phyloP scores from a whole-genome alignment of 2,329 filamentous ascomycete species.

The Byssothecium circinans region DNA sequence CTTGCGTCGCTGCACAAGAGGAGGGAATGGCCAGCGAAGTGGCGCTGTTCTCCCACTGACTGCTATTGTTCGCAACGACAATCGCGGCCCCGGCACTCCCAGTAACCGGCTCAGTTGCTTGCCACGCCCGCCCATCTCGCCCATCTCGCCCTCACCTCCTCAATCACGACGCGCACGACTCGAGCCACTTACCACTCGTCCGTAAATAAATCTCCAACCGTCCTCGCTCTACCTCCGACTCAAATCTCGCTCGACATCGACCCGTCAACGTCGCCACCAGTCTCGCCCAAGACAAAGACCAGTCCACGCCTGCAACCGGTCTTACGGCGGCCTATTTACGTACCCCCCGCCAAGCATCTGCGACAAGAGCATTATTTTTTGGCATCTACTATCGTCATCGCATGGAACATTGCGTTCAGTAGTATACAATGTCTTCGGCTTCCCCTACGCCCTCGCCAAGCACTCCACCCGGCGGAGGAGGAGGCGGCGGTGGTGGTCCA shows the following conservation, averaged over 20 bases:
- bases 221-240: too few relatives aligned
- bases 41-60: constrained; percentile 18
- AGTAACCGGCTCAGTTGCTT: constrained; percentile 20
- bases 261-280: constrained; percentile 6
- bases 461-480: constrained; percentile 11
- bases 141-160: constrained; percentile 1
- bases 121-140: constrained; percentile 14
- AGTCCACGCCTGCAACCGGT: constrained; percentile 12
- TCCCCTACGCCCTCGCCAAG: constrained; percentile 15
- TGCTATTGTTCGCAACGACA: constrained; percentile 13
- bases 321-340: constrained; percentile 7
- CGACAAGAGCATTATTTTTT: background rate
- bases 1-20: background rate
- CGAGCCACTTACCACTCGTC: constrained; percentile 24
- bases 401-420: constrained; percentile 20
- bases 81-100: constrained; percentile 14
- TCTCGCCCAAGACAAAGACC: constrained; percentile 14
- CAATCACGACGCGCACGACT: background rate
- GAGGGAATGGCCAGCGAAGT: constrained; percentile 28
- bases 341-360: constrained; percentile 1
- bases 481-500: constrained; percentile 48
- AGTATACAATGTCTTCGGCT: constrained; percentile 28
- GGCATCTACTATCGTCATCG: constrained; percentile 7
- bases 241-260: background rate
- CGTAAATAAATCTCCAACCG: too few relatives aligned